Evolutionary conservation across 2,329 filamentous ascomycete genomes (phyloP).

Genomic region (Cercospora brassicicola): DNA sequence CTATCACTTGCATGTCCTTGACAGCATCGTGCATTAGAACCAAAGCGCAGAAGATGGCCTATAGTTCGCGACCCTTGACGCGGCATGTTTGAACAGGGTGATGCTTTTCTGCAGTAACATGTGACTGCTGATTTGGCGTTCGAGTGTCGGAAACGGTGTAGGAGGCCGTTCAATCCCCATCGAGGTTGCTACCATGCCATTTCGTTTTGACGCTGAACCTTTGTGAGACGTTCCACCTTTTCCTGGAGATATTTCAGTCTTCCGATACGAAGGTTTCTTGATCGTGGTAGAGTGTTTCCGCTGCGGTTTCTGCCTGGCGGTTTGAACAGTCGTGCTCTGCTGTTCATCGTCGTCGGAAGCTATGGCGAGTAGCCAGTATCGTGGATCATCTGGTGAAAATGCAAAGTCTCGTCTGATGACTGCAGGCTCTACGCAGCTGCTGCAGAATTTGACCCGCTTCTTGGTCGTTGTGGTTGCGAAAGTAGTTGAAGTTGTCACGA

Average conservation of each 20-base stretch:
- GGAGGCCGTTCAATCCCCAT: neutral
- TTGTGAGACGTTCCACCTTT: neutral
- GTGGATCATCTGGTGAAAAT: neutral
- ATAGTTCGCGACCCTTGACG: neutral
- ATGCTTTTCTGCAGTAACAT: neutral
- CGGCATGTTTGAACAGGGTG: neutral
- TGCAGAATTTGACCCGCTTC: neutral
- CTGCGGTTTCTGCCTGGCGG: neutral
- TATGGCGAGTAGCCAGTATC: neutral
- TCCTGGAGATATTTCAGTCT: neutral
- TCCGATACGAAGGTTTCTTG: neutral
- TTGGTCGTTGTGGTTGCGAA: neutral
- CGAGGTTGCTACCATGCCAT: neutral
- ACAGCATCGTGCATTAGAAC: neutral
- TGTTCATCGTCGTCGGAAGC: neutral
- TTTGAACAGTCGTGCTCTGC: neutral
- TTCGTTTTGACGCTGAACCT: neutral
- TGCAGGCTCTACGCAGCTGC: neutral
- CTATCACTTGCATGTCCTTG: neutral
- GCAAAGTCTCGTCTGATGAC: neutral
- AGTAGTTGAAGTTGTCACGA: neutral
- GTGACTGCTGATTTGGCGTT: neutral
- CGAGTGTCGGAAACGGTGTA: neutral
- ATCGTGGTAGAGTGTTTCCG: neutral
- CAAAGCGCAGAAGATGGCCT: neutral